A percentile compares a stretch with the other conserved stretches of the same genome.
These are phyloP conservation scores for Lizonia empirigonia DNA, from an alignment of 2,329 filamentous ascomycete species.

Conservation along the genomic window DNA sequence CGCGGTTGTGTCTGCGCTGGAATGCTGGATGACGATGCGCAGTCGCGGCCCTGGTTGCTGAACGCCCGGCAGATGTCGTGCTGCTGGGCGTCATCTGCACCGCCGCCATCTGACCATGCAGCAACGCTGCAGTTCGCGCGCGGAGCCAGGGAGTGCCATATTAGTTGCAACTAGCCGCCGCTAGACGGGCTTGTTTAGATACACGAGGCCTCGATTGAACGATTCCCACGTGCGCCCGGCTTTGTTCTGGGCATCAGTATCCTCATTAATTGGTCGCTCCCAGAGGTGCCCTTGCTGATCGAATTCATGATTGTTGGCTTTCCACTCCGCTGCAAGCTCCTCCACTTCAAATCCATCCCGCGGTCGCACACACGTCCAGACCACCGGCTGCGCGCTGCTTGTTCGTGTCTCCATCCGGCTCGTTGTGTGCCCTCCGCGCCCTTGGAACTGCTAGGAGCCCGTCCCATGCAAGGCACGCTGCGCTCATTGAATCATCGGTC, in stretches of 20 bases:
- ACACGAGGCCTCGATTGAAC: constrained; percentile 48
- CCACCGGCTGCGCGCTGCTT: constrained; percentile 32
- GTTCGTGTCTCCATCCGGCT: constrained; percentile 26
- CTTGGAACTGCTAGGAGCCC: constrained; percentile 30
- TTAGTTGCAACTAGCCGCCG: constrained; percentile 46
- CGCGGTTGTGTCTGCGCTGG: constrained; percentile 13
- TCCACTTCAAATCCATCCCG: constrained; percentile 31
- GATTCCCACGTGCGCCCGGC: constrained; percentile 47
- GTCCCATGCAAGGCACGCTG: constrained; percentile 47
- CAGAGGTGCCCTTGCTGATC: constrained; percentile 17
- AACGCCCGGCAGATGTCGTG: constrained; percentile 14
- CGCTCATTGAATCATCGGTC: constrained; percentile 35
- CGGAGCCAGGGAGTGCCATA: constrained; percentile 34
- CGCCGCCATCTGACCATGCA: constrained; percentile 23
- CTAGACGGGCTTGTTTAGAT: constrained; percentile 43
- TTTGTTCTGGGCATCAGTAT: constrained; percentile 33
- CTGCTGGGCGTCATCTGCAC: constrained; percentile 18
- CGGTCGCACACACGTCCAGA: constrained; percentile 40
- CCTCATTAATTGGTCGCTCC: constrained; percentile 38
- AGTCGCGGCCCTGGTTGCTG: constrained; percentile 1
- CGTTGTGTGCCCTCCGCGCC: constrained; percentile 29
- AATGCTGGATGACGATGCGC: constrained; percentile 18
- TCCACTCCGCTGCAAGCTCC: constrained; percentile 25
- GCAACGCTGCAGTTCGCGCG: constrained; percentile 27
- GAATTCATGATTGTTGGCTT: constrained; percentile 23